Conservation (phyloP, 2,329 filamentous ascomycete species). For the Botrytis tulipae region DNA sequence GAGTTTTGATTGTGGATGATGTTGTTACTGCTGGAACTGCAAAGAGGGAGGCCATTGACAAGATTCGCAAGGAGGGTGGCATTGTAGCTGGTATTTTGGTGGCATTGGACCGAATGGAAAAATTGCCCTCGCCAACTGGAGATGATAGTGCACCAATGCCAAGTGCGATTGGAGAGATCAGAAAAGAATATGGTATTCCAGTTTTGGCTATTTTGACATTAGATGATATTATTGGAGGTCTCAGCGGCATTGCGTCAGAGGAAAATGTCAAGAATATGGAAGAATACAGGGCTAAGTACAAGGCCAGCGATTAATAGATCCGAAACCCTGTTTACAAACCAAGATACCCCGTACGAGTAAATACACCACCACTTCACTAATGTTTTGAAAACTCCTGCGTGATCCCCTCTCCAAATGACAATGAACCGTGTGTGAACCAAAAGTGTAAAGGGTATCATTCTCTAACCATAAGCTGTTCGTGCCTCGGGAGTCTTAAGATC, state of each 20-base stretch:
- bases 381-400: neutral
- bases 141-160: slow-evolving; percentile 57
- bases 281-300: slow-evolving; percentile 69
- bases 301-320: slow-evolving; percentile 49
- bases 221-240: slow-evolving; percentile 74
- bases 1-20: slow-evolving; percentile 89
- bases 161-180: slow-evolving; percentile 83
- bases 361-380: neutral
- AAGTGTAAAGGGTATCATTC: slow-evolving; percentile 6
- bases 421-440: neutral
- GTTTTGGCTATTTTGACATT: slow-evolving; percentile 81
- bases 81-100: slow-evolving; percentile 84
- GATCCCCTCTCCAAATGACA: neutral
- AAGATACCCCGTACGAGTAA: slow-evolving; percentile 3
- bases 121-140: slow-evolving; percentile 61
- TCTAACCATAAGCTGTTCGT: slow-evolving; percentile 33
- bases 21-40: slow-evolving; percentile 95
- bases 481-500: slow-evolving; percentile 16
- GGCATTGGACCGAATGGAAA: slow-evolving; percentile 84
- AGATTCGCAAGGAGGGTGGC: slow-evolving; percentile 84
- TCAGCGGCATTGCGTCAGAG: slow-evolving; percentile 60
- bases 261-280: slow-evolving; percentile 66
- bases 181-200: slow-evolving; percentile 78
- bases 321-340: slow-evolving; percentile 21
- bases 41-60: slow-evolving; percentile 85